Evolutionary conservation across 257 asterid genomes (phyloP), one percentile per base, ranked within the genome.

Genomic region (Solanum ossicruentum): DNA sequence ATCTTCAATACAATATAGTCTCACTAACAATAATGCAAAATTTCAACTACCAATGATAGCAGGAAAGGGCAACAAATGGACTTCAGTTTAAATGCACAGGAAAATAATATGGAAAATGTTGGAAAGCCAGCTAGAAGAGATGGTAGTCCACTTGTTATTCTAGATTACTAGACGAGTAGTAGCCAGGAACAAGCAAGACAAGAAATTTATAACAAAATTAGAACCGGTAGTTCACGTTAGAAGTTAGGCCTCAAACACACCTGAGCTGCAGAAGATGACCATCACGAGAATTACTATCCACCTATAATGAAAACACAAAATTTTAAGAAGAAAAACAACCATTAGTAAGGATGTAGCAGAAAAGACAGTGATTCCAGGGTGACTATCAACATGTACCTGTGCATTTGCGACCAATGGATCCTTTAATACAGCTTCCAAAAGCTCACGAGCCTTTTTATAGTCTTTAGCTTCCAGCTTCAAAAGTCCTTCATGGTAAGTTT

Each of bases 251-350:
- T 71, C 86, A 67, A 87, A 60, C 84, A 71, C 88, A 95, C 99
- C 99, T 97, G 91, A 97, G 98, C 91, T 94, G 99, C 85, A 92
- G 87, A 85, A 97, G 97, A 86, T 97, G 99, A 72, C 97, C 97
- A 84, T 92, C 97, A 83, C 92, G 94, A 72, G 93, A 92, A 88
- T 88, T 92, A 72, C 85, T 91, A 71, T 92, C 97, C 89, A 89
- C 98, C 99, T 96, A 91, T 18, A 86, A 88, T 52, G 82, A 23
- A 26, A 75, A 23, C 60, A 75, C n/a, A 15, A 49, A 75, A 23
- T 12, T 26, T 26, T 21, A 73, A 45, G 57, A 72, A 47, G 12
- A 16, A 41, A 83, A 51, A 83, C 84, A 75, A 55, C 70, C 80
- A 23, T 18, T 70, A 51, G 70, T 72, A 81, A 65, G 75, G 55